phyloP scores from a whole-genome alignment of 345 rosid species.

The Populus davidiana region DNA sequence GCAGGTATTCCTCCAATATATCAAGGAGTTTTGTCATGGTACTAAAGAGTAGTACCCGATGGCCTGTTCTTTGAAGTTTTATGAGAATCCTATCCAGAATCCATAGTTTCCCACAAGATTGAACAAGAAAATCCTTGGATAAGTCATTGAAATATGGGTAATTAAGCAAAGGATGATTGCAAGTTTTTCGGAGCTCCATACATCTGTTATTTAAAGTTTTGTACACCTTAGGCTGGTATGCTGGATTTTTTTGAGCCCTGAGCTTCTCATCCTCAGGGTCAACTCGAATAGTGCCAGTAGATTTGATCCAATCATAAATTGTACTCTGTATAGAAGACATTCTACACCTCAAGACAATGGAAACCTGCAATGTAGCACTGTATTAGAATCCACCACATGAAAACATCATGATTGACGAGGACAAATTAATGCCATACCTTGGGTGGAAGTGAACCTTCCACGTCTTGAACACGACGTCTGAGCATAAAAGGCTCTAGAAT shows the following conservation, averaged over 20 bases:
- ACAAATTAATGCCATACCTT: slow-evolving; percentile 56
- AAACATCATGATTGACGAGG: not conserved
- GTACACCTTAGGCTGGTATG: slow-evolving; percentile 73
- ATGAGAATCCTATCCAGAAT: slow-evolving; percentile 87
- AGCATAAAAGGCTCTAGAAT: slow-evolving; percentile 99
- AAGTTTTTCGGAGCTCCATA: slow-evolving; percentile 96
- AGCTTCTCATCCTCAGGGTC: slow-evolving; percentile 93
- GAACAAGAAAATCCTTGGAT: slow-evolving; percentile 87
- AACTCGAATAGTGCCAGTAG: slow-evolving; percentile 92
- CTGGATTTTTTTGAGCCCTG: slow-evolving; percentile 69
- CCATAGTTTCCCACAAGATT: slow-evolving; percentile 98
- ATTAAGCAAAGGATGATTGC: slow-evolving; percentile 98
- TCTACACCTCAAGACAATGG: slow-evolving; percentile 87
- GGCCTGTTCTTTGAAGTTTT: slow-evolving; percentile 92
- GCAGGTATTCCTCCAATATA: slow-evolving; percentile 96
- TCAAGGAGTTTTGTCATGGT: slow-evolving; percentile 99
- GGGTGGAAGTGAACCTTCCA: slow-evolving; percentile 98
- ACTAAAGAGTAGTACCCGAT: slow-evolving; percentile 94
- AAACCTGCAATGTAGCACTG: slow-evolving; percentile 59
- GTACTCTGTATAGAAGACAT: slow-evolving; percentile 99
- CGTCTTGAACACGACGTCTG: slow-evolving; percentile 98
- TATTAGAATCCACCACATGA: slow-evolving; percentile 21
- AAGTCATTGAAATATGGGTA: slow-evolving; percentile 86
- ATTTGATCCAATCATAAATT: slow-evolving; percentile 96
- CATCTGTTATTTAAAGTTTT: slow-evolving; percentile 87